Evolutionary conservation across 116 monocot genomes (phyloP).

Genomic region (Phalaenopsis hybrid): DNA sequence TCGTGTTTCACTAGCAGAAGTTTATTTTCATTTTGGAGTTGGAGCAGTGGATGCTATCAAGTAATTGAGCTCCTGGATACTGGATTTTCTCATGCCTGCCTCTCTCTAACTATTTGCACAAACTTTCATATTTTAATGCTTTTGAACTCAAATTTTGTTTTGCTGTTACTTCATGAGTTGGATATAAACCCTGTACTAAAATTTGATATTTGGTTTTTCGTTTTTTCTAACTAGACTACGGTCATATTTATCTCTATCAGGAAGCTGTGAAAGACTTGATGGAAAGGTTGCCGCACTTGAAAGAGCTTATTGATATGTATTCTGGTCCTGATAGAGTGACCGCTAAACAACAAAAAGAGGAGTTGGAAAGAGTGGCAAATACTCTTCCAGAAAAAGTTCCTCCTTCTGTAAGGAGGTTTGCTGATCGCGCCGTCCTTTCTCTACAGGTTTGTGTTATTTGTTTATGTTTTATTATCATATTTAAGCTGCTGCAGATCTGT

Average conservation of each 20-base stretch:
- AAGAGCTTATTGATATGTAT: slow-evolving; percentile 67
- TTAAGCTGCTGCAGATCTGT: not conserved
- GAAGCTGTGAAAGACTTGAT: slow-evolving; percentile 56
- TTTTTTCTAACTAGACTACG: not conserved
- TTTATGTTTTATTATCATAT: not conserved
- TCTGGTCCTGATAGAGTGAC: slow-evolving; percentile 68
- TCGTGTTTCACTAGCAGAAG: not conserved
- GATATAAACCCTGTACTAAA: not conserved
- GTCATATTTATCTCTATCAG: slow-evolving; percentile 28
- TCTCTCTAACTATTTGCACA: not conserved
- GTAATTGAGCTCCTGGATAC: not conserved
- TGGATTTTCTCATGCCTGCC: not conserved
- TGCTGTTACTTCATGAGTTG: not conserved
- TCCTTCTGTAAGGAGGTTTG: slow-evolving; percentile 76
- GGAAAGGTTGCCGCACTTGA: slow-evolving; percentile 54
- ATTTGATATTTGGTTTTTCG: not conserved
- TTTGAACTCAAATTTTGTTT: not conserved
- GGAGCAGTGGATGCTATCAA: not conserved
- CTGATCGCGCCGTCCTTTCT: slow-evolving; percentile 80
- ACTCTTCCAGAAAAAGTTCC: slow-evolving; percentile 72
- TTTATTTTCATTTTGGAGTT: slow-evolving; percentile 4
- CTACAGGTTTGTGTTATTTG: slow-evolving; percentile 52
- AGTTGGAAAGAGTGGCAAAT: slow-evolving; percentile 75
- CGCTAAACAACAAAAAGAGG: slow-evolving; percentile 75
- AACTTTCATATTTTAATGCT: not conserved